Evolutionary conservation across 495 filamentous ascomycete genomes (phyloP), one percentile per base, ranked within the genome.

Genomic region (Saxophila tyrrhenica): DNA sequence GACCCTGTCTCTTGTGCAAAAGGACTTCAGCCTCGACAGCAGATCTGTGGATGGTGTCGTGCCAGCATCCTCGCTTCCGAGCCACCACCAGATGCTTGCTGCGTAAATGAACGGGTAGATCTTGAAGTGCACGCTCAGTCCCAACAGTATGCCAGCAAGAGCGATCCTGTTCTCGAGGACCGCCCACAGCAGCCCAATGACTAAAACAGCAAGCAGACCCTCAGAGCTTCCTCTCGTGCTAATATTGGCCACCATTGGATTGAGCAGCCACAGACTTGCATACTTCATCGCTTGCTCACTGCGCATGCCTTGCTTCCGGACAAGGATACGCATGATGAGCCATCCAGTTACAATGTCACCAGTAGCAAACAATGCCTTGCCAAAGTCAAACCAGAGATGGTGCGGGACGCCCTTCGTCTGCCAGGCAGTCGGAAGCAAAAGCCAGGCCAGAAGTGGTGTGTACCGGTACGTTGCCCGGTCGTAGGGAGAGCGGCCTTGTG

Each of bases 91-190:
- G 25, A 97, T 86, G 0, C 87, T 84, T 0, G 80, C 74, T 0
- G 85, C 90, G 69, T 98, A 98, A 38, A 97, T 87, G 64, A 96
- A 94, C 0, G 92, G 92, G 65, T 97, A 98, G 52, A 98, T 98
- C 73, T 98, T 98, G 67, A 97, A 94, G 67, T 98, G 92, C 24
- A 95, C 91, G 0, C 81, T 77, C 32, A 96, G 69, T 0, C 92
- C 92, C 5, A 98, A 69, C 29, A 98, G 67, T 1, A 83, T 29
- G 0, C 88, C 94, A 0, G 89, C 87, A 1, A 94, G 65, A 13
- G 67, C 58, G 29, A 86, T 71, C 29, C 72, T 70, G 48, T 69
- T 67, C 52, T 76, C 69, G 44, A 85, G 65, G 3, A 87, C 78
- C 0, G 89, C 85, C 87, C 88, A 95, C 24, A 98, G 65, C 25